Conservation (phyloP, 805 yeast genomes). For the Sugiyamaella americana region DNA sequence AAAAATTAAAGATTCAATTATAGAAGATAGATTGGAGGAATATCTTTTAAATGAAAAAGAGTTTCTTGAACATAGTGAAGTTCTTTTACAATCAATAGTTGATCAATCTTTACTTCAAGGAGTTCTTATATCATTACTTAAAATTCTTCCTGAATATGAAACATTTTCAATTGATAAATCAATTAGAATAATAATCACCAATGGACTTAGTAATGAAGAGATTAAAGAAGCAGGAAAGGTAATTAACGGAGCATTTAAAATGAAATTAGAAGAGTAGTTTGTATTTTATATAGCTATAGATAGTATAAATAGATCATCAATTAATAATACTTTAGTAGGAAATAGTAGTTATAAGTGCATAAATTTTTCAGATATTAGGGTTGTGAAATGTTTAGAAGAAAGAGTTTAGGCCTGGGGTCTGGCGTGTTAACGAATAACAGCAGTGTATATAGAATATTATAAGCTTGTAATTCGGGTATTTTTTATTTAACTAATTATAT, state of each 20-base stretch:
- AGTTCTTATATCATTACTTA: constrained; percentile 60
- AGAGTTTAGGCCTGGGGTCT: too few relatives aligned
- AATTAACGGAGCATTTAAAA: constrained; percentile 23
- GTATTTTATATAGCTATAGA: too few relatives aligned
- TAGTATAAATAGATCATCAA: too few relatives aligned
- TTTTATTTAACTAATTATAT: neutral
- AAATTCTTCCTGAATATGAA: constrained; percentile 65
- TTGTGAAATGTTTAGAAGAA: too few relatives aligned
- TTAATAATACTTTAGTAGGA: too few relatives aligned
- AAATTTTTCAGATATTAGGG: too few relatives aligned
- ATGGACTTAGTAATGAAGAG: constrained; percentile 41
- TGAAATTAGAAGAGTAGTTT: too few relatives aligned
- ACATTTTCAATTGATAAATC: constrained; percentile 62
- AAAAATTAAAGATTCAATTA: constrained; percentile 39
- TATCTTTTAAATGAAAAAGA: constrained; percentile 21
- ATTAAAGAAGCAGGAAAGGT: constrained; percentile 38
- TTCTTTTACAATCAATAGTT: constrained; percentile 62
- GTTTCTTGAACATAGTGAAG: constrained; percentile 37
- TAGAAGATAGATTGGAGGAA: constrained; percentile 7
- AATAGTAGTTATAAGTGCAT: too few relatives aligned
- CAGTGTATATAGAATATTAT: too few relatives aligned
- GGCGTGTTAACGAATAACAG: too few relatives aligned
- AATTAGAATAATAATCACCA: constrained; percentile 43
- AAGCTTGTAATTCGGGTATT: too few relatives aligned
- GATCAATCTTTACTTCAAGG: constrained; percentile 47